Conservation (phyloP, 2,329 filamentous ascomycete species). For the Grosmannia huntii region DNA sequence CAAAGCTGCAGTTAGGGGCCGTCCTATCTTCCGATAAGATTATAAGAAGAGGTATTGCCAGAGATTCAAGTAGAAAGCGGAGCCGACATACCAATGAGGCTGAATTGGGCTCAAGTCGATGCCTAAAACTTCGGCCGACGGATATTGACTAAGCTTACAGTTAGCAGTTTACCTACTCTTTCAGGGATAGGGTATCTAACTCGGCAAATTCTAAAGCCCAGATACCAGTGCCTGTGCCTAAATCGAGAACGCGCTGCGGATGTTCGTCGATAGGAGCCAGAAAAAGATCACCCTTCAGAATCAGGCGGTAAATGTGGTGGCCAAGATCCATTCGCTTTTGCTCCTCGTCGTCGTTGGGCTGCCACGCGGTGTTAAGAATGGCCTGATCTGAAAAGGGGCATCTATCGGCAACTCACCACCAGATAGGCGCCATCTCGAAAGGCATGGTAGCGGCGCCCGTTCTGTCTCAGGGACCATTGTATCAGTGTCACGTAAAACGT, state of each 20-base stretch:
- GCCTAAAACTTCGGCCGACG: slow-evolving; percentile 38
- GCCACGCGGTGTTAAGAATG: not conserved
- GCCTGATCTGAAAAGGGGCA: not conserved
- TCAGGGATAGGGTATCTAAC: not conserved
- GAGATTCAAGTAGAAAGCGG: slow-evolving; percentile 28
- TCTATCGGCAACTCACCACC: not conserved
- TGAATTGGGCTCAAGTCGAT: slow-evolving; percentile 58
- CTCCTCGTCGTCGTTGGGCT: slow-evolving; percentile 5
- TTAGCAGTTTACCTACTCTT: not conserved
- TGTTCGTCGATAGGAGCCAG: slow-evolving; percentile 28
- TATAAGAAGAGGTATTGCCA: not conserved
- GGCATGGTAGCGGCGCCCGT: slow-evolving; percentile 3
- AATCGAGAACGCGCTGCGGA: slow-evolving; percentile 28
- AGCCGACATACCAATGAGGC: slow-evolving; percentile 20
- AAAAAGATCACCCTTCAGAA: slow-evolving; percentile 28
- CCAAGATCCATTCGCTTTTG: slow-evolving; percentile 19
- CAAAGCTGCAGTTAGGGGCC: slow-evolving; percentile 60
- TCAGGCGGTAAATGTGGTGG: slow-evolving; percentile 34
- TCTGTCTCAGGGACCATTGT: not conserved
- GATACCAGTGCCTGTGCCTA: slow-evolving; percentile 41
- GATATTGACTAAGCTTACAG: not conserved
- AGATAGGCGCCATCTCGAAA: slow-evolving; percentile 1
- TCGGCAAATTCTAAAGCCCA: slow-evolving; percentile 55
- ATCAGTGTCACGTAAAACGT: not conserved
- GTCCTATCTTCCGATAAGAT: not conserved